Evolutionary conservation across 2,329 filamentous ascomycete species (phyloP).

Genomic region (Aspergillus terreus): DNA sequence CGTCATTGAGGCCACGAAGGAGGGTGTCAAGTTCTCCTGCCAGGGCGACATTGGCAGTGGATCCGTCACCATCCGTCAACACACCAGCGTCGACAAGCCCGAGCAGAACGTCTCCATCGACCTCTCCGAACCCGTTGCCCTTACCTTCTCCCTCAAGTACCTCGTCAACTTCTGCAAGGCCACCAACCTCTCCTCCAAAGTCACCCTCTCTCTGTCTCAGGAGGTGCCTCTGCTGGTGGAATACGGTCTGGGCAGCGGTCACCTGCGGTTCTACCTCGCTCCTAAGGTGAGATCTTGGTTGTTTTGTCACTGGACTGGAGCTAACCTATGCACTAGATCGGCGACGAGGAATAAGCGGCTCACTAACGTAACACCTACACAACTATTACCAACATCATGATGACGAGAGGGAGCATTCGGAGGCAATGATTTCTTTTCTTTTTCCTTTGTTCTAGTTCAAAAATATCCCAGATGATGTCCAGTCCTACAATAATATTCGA

Average conservation of each 20-base stretch:
- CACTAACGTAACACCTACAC: slow-evolving; percentile 15
- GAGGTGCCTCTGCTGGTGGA: slow-evolving; percentile 96
- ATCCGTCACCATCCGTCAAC: slow-evolving; percentile 83
- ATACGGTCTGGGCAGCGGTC: slow-evolving; percentile 79
- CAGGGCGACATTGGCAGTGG: slow-evolving; percentile 94
- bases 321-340: slow-evolving; percentile 54
- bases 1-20: slow-evolving; percentile 92
- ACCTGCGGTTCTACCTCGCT: slow-evolving; percentile 94
- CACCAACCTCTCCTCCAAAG: slow-evolving; percentile 71
- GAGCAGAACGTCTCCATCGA: slow-evolving; percentile 82
- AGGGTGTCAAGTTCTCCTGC: slow-evolving; percentile 93
- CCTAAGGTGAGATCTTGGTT: slow-evolving; percentile 70
- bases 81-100: slow-evolving; percentile 86
- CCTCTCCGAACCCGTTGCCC: slow-evolving; percentile 83
- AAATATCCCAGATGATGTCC: slow-evolving; percentile 18
- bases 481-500: slow-evolving; percentile 18
- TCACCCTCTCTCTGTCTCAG: slow-evolving; percentile 91
- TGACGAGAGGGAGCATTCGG: slow-evolving; percentile 38
- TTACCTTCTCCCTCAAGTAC: slow-evolving; percentile 99
- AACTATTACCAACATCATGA: slow-evolving; percentile 24
- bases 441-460: slow-evolving; percentile 18
- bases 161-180: slow-evolving; percentile 99
- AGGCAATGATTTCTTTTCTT: slow-evolving; percentile 44
- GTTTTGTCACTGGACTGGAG: not conserved
- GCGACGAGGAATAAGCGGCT: slow-evolving; percentile 45